A percentile compares a stretch with the other conserved stretches of the same genome.
These are phyloP conservation scores for Arabis alpina DNA, from an alignment of 345 rosid species.

Conservation along the genomic window DNA sequence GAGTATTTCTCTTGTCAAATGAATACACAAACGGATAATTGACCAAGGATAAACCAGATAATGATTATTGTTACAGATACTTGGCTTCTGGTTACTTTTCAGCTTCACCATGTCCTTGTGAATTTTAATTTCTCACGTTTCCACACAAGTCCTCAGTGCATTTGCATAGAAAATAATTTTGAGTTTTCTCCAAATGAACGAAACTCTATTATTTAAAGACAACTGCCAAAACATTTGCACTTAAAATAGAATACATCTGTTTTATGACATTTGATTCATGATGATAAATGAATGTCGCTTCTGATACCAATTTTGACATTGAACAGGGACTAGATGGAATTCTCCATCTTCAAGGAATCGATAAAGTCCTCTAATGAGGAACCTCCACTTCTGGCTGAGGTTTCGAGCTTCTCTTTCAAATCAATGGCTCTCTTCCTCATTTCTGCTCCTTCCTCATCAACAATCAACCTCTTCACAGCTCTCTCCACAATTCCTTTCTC, in stretches of 20 bases:
- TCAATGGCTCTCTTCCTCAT: slow-evolving; percentile 42
- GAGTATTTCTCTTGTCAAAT: no score
- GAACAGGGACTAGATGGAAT: neutral
- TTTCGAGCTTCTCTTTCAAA: slow-evolving; percentile 41
- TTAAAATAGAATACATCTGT: neutral
- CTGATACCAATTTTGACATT: neutral
- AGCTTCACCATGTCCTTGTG: no score
- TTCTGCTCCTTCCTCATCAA: slow-evolving; percentile 40
- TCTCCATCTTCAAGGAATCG: slow-evolving; percentile 18
- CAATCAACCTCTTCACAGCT: slow-evolving; percentile 42
- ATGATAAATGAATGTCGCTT: neutral
- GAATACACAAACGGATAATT: no score
- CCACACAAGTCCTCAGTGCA: no score
- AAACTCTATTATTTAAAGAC: no score
- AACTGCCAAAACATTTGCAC: neutral
- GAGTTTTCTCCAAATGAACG: no score
- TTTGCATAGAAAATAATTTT: no score
- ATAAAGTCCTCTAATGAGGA: slow-evolving; percentile 34
- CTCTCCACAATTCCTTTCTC: slow-evolving; percentile 42
- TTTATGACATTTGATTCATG: neutral
- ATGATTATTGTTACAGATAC: no score
- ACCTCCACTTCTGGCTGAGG: slow-evolving; percentile 31
- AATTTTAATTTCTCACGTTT: no score
- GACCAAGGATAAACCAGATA: no score
- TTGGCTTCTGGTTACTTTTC: no score